Percentiles rank a stretch among this genome's conserved stretches.
Conservation (phyloP, 2,329 filamentous ascomycete genomes). For the Phaeosphaeria sp. region DNA sequence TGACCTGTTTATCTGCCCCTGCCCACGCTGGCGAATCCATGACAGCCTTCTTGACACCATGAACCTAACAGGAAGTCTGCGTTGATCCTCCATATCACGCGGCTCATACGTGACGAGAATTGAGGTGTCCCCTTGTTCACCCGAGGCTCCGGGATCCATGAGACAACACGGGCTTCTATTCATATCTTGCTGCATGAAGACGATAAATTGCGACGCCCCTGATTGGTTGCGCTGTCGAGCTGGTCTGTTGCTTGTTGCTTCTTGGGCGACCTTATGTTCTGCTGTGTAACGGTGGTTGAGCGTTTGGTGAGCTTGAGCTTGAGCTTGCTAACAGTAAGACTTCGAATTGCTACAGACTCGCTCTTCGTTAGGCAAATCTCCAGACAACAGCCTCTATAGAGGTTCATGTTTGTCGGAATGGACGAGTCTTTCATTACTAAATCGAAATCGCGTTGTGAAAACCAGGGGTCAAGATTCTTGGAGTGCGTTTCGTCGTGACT, state of each 20-base stretch:
- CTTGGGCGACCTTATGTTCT: background rate
- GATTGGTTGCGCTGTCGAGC: too few relatives aligned
- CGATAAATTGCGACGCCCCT: too few relatives aligned
- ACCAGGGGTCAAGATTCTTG: too few relatives aligned
- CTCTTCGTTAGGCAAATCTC: background rate
- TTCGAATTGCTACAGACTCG: background rate
- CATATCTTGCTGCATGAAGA: too few relatives aligned
- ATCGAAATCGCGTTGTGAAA: too few relatives aligned
- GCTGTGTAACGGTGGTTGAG: background rate
- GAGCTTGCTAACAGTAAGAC: background rate
- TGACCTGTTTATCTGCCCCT: conserved; percentile 32
- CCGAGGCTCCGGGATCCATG: background rate
- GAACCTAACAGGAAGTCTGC: background rate
- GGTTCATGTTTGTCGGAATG: too few relatives aligned
- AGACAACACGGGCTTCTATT: background rate
- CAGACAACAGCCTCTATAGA: too few relatives aligned
- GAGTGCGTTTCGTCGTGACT: too few relatives aligned
- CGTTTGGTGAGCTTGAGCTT: background rate
- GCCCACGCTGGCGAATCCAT: background rate
- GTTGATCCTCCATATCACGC: background rate
- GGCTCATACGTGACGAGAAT: background rate
- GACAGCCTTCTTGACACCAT: background rate
- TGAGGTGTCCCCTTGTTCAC: background rate
- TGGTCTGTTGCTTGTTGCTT: background rate
- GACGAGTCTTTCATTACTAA: too few relatives aligned